phyloP scores from a whole-genome alignment of 257 asterid genomes.

The Salvia hispanica region DNA sequence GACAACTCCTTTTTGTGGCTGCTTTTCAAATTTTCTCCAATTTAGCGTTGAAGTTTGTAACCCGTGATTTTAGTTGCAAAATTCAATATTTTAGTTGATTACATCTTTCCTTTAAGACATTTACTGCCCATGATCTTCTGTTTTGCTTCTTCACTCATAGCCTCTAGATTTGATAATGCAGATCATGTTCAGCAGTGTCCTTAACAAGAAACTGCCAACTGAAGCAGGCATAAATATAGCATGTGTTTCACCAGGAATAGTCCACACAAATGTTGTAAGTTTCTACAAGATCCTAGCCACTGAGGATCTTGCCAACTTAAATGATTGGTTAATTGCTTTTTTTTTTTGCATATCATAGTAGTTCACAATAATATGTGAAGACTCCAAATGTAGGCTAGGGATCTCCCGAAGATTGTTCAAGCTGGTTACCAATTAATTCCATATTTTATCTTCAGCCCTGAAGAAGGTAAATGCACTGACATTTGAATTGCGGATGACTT shows the following conservation, averaged over 20 bases:
- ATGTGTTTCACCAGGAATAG: conserved; percentile 95
- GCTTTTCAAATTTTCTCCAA: neutral
- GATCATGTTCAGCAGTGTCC: conserved; percentile 93
- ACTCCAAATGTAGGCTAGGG: conserved; percentile 76
- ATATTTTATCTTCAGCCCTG: conserved; percentile 81
- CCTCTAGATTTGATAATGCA: conserved; percentile 43
- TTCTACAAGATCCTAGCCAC: conserved; percentile 17
- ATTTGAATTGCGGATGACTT: conserved; percentile 9
- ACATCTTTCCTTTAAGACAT: conserved; percentile 2
- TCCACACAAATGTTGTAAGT: conserved; percentile 95
- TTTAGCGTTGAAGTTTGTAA: conserved; percentile 6
- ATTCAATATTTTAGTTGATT: neutral
- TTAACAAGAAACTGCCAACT: conserved; percentile 82
- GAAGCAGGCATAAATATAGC: conserved; percentile 84
- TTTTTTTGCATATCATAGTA: conserved; percentile 15
- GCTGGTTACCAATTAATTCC: conserved; percentile 85
- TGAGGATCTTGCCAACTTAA: conserved; percentile 3
- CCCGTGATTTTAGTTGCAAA: neutral
- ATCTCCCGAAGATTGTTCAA: conserved; percentile 85
- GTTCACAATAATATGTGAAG: conserved; percentile 16
- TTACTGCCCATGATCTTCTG: conserved; percentile 1
- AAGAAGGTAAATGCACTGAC: conserved; percentile 63
- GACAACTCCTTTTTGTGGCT: conserved; percentile 19
- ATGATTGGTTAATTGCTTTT: neutral
- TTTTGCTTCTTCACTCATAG: conserved; percentile 25